phyloP scores from a whole-genome alignment of 2,329 filamentous ascomycete species.

The Aureobasidium musti region DNA sequence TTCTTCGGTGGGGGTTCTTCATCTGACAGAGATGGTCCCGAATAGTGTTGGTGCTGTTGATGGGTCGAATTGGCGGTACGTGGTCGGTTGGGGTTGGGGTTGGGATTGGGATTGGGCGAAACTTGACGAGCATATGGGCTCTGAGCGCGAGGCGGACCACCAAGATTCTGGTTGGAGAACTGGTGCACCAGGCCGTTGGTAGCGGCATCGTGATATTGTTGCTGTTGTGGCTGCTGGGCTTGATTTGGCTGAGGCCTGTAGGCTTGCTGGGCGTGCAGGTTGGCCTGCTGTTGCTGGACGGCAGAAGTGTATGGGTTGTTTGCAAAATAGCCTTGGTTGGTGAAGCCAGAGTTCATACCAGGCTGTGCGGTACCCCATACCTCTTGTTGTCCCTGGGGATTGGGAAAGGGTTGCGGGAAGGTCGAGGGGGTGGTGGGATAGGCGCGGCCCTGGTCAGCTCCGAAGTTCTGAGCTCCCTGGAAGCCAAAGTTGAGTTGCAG shows the following conservation, averaged over 20 bases:
- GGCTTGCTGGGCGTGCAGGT: conserved; percentile 43
- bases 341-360: conserved; percentile 44
- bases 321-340: conserved; percentile 54
- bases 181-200: conserved; percentile 92
- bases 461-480: conserved; percentile 47
- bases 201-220: conserved; percentile 70
- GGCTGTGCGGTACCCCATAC: conserved; percentile 55
- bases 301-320: conserved; percentile 48
- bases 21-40: conserved; percentile 53
- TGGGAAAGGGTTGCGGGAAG: conserved; percentile 82
- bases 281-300: conserved; percentile 53
- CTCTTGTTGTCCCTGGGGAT: conserved; percentile 62
- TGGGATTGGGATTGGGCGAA: conserved; percentile 56
- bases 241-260: conserved; percentile 53
- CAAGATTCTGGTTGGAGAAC: conserved; percentile 92
- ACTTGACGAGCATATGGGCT: conserved; percentile 68
- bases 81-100: conserved; percentile 68
- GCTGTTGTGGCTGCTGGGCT: conserved; percentile 46
- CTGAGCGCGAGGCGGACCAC: conserved; percentile 65
- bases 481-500: conserved; percentile 55
- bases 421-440: conserved; percentile 81
- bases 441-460: conserved; percentile 49
- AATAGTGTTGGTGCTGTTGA: conserved; percentile 58
- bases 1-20: conserved; percentile 74
- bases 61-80: conserved; percentile 63